Base-by-base conservation (phyloP, 164 flowering plant genomes). In the Protea cynaroides region DNA sequence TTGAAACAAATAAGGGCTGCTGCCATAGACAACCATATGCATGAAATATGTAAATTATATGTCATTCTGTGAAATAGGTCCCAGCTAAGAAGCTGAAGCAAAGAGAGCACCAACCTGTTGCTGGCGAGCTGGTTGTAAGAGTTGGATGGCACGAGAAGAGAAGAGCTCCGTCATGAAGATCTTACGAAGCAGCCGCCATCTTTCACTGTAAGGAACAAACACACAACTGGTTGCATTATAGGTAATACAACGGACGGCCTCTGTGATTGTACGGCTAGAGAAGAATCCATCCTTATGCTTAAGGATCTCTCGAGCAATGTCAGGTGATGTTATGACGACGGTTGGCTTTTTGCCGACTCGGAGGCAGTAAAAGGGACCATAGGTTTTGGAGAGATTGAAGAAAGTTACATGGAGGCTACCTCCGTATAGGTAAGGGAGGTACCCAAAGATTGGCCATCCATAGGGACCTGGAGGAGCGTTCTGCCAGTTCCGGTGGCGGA, bases 201-300 rank as follows among this genome's bases (percentile, higher is more conserved):
- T n/a, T n/a, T n/a, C n/a, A n/a, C n/a, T n/a, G n/a, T n/a, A 76
- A 0, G 80, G 76, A 9, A 67, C 76, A 24, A 70, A 76, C 12
- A 70, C 76, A 0, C 70, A 55, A 8, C 74, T 64, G 10, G 74
- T 73, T 5, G 72, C 74, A 43, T 64, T 70, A 18, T 73, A 76
- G 10, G 76, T 63, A 2, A 69, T 64, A 25, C 63, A 58, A 0
- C 71, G 71, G 15, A 69, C 69, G 18, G 76, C 79, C 63, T 72
- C 76, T 10, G 74, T 76, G 52, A 72, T 70, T 7, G 73, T 65
- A 21, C 79, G 71, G 73, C 79, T 76, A 6, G 79, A 76, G 61
- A 76, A 65, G 49, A 63, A 44, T 1, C 50, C 18, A 38, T 76
- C 79, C 43, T 76, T 47, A 43, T 66, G 65, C 62, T 72, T 76